These are phyloP conservation scores for Corylus avellana DNA, from an alignment of 306 rosid species.

Conservation along the genomic window DNA sequence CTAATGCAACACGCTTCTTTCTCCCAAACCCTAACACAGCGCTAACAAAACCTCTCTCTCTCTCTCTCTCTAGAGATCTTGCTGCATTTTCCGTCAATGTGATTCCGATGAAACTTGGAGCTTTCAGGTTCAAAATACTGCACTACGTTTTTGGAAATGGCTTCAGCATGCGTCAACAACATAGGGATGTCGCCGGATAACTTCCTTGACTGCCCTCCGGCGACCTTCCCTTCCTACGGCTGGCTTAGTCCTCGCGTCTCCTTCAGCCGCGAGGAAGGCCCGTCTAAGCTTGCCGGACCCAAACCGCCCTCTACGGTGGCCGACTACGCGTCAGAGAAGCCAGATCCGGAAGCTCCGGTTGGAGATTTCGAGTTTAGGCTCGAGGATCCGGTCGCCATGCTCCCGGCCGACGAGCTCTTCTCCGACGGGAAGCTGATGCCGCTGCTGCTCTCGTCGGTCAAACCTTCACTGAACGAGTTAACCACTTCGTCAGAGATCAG, in stretches of 20 bases:
- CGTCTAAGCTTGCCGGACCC: slow-evolving; percentile 23
- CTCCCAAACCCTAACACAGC: neutral
- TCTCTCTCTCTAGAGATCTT: neutral
- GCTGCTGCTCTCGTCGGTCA: slow-evolving; percentile 52
- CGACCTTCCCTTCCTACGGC: slow-evolving; percentile 52
- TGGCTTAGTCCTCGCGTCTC: slow-evolving; percentile 70
- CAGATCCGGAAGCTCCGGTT: slow-evolving; percentile 49
- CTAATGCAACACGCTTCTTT: neutral
- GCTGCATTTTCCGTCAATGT: neutral
- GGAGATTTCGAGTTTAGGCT: slow-evolving; percentile 89
- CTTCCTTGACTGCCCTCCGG: slow-evolving; percentile 54
- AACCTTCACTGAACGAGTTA: slow-evolving; percentile 21
- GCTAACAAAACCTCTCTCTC: neutral
- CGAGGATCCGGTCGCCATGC: slow-evolving; percentile 77
- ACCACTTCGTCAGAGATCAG: slow-evolving; percentile 19
- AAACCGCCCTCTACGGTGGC: slow-evolving; percentile 2
- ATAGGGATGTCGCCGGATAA: slow-evolving; percentile 67
- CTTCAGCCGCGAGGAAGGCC: slow-evolving; percentile 40
- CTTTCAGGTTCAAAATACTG: neutral
- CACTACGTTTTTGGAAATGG: slow-evolving; percentile 56
- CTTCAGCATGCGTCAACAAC: slow-evolving; percentile 93
- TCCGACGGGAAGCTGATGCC: slow-evolving; percentile 88
- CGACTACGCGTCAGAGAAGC: slow-evolving; percentile 5
- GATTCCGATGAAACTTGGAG: neutral
- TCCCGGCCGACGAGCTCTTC: slow-evolving; percentile 91